Conservation (phyloP, 352 stramenopile genomes). For the Thalassiosira mediterranea region DNA sequence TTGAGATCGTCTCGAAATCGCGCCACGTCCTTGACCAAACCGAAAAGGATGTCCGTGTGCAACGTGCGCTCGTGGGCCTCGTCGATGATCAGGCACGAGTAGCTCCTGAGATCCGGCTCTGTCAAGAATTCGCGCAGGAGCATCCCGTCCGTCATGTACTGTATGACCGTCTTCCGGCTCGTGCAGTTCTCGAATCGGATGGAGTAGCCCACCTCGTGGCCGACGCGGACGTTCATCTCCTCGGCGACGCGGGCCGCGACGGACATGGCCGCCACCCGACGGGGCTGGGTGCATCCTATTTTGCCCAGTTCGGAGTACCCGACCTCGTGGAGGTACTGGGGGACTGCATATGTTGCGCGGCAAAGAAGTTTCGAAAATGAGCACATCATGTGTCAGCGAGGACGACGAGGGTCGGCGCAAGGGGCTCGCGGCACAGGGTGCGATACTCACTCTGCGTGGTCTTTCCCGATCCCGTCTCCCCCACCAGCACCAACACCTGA, state of each 20-base stretch:
- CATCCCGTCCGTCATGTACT: conserved; percentile 99
- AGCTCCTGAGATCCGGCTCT: conserved; percentile 94
- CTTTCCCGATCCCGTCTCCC: conserved; percentile 71
- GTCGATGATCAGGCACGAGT: conserved; percentile 98
- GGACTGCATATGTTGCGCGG: too few relatives aligned
- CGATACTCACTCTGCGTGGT: too few relatives aligned
- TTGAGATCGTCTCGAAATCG: conserved; percentile 96
- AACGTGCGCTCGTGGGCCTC: conserved; percentile 98
- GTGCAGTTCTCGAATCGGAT: conserved; percentile 99
- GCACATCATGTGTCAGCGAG: too few relatives aligned
- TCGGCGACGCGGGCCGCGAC: conserved; percentile 98
- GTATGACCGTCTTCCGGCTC: conserved; percentile 93
- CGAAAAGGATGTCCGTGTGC: conserved; percentile 98
- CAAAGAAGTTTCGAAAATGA: too few relatives aligned
- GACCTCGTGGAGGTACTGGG: conserved; percentile 96
- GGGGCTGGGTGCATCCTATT: conserved; percentile 97
- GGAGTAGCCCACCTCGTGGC: conserved; percentile 97
- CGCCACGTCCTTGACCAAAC: conserved; percentile 98
- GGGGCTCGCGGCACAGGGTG: too few relatives aligned
- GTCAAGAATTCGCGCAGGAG: conserved; percentile 98
- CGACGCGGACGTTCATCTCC: conserved; percentile 97
- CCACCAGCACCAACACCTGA: conserved; percentile 88
- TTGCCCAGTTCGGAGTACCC: conserved; percentile 98
- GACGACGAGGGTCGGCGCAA: too few relatives aligned
- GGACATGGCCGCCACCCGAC: conserved; percentile 98